These are phyloP conservation scores for Papiliotrema flavescens DNA, from an alignment of 1,284 basidiomycete species.

Conservation along the genomic window DNA sequence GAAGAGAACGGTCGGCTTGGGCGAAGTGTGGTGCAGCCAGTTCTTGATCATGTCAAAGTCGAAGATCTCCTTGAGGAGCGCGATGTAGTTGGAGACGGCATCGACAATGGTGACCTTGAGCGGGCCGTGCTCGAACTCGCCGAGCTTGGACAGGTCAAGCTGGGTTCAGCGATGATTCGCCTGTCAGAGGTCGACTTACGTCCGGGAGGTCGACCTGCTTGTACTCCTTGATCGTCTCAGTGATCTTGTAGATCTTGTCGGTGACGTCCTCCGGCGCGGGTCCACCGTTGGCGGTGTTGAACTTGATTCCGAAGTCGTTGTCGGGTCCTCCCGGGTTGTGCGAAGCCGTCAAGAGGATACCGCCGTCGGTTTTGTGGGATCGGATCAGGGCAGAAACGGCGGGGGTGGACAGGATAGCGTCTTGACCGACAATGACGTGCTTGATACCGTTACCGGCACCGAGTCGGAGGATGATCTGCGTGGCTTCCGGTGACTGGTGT, in stretches of 20 bases:
- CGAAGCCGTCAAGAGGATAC: conserved; percentile 94
- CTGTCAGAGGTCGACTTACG: conserved; percentile 52
- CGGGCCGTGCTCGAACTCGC: conserved; percentile 74
- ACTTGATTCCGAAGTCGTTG: conserved; percentile 99
- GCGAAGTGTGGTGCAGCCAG: conserved; percentile 65
- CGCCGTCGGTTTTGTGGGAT: conserved; percentile 92
- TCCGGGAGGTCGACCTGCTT: conserved; percentile 75
- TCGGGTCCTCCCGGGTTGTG: conserved; percentile 98
- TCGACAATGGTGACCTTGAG: conserved; percentile 88
- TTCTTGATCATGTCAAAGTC: conserved; percentile 88
- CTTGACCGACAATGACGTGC: conserved; percentile 84
- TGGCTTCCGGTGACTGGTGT: conserved; percentile 64
- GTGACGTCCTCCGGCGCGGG: conserved; percentile 94
- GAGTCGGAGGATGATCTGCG: conserved; percentile 86
- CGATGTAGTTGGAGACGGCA: conserved; percentile 85
- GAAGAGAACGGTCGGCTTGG: conserved; percentile 83
- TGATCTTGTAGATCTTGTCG: conserved; percentile 86
- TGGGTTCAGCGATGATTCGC: conserved; percentile 33
- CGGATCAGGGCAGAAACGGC: conserved; percentile 95
- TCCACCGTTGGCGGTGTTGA: conserved; percentile 95
- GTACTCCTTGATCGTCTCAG: conserved; percentile 81
- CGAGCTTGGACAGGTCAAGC: conserved; percentile 82
- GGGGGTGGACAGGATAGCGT: conserved; percentile 91
- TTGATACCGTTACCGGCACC: conserved; percentile 85
- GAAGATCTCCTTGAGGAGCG: conserved; percentile 83